Base-by-base conservation (phyloP, 345 rosid genomes). In the Lenwebbia sp. region DNA sequence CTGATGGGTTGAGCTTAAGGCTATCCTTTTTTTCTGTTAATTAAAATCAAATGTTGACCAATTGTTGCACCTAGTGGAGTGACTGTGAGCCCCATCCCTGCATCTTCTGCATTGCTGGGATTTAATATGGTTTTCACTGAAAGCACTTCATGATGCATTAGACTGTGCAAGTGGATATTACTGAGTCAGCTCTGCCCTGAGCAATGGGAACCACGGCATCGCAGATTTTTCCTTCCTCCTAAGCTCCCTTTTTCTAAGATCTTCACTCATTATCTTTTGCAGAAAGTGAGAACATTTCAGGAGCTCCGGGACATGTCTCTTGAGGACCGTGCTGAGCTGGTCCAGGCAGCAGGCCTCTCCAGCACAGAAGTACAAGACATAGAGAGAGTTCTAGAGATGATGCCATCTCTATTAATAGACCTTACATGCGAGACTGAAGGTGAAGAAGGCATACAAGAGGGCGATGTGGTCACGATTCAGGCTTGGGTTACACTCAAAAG, bases 401-500 rank as follows among this genome's bases (percentile, higher is more conserved):
- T 96, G 96, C 99, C 99, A 83, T 94, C 96, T 26, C 83, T 96
- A 86, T 90, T 95, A 62, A 58, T 95, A 25, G 99, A 95, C 87
- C 92, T 93, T 85, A 94, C 91, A 76, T 94, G 95, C 40, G 98
- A 96, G 91, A 96, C 96, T 28, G 98, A 95, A 87, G 99, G 98
- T 57, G 99, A 97, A 90, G 98, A 97, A 86, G 98, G 99, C 49
- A 92, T 97, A 51, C 99, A 93, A 88, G 99, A 97, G 92, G 98
- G 98, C 23, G 99, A 97, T 60, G 88, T 93, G 6, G 97, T 96
- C 54, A 94, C 99, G 22, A 50, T 94, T 85, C 96, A 97, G 87
- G 98, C 98, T 82, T 96, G 99, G 99, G 90, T 96, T 53, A 92
- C 94, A 26, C 95, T 97, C 41, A 91, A 92, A 88, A 97, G 98